phyloP scores from a whole-genome alignment of 176 grass and related monocot genomes.

The Phyllostachys edulis region DNA sequence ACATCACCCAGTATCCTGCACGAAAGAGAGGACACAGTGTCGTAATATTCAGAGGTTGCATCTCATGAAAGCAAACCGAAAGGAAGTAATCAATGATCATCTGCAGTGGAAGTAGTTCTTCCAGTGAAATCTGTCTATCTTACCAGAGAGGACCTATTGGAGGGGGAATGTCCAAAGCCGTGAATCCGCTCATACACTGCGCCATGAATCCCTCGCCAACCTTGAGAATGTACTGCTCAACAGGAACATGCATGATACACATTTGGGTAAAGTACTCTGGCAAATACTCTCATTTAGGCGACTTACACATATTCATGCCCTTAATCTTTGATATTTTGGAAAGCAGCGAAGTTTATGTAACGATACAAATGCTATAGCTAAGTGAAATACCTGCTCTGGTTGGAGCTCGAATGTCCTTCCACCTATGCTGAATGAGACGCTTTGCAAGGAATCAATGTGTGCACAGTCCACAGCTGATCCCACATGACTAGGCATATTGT shows the following conservation, averaged over 20 bases:
- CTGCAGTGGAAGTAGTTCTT: background rate
- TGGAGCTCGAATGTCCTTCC: constrained; percentile 57
- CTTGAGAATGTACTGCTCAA: constrained; percentile 65
- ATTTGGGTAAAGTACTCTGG: background rate
- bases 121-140: background rate
- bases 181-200: constrained; percentile 70
- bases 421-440: constrained; percentile 56
- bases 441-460: constrained; percentile 31
- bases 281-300: background rate
- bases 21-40: background rate
- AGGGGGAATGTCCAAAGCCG: constrained; percentile 51
- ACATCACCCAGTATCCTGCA: constrained; percentile 68
- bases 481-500: constrained; percentile 51
- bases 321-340: background rate
- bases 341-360: background rate
- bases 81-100: background rate
- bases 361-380: background rate
- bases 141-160: constrained; percentile 71
- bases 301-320: background rate
- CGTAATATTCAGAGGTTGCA: background rate
- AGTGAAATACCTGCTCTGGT: constrained; percentile 53
- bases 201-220: constrained; percentile 47
- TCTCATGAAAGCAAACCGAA: constrained; percentile 6
- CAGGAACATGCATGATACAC: background rate
- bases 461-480: constrained; percentile 60